These are phyloP conservation scores for Backusella sp. DNA, from an alignment of 192 early-diverging fungal genomes.

Conservation along the genomic window DNA sequence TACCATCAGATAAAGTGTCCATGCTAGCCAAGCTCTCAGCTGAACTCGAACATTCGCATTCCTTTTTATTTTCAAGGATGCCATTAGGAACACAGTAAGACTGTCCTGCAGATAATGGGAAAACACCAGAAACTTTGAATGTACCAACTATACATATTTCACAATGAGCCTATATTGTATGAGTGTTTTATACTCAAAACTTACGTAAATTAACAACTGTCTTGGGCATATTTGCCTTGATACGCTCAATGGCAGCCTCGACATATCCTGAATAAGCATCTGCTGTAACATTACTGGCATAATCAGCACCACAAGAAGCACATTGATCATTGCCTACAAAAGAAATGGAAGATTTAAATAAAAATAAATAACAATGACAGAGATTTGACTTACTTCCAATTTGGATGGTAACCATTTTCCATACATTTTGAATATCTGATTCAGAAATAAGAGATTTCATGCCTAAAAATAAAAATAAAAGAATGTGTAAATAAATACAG, in stretches of 20 bases:
- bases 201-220: slow-evolving; percentile 24
- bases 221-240: slow-evolving; percentile 12
- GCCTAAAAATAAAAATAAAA: background rate
- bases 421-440: background rate
- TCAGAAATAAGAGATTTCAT: background rate
- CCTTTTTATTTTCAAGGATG: background rate
- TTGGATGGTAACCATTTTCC: slow-evolving; percentile 19
- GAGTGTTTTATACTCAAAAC: background rate
- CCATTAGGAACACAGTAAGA: slow-evolving; percentile 15
- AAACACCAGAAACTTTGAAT: slow-evolving; percentile 2
- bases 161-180: background rate
- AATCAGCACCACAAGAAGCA: background rate
- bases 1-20: slow-evolving; percentile 15
- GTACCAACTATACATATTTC: background rate
- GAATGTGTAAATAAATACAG: background rate
- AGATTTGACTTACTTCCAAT: slow-evolving; percentile 18
- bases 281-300: background rate
- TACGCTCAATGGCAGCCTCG: slow-evolving; percentile 16
- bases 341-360: background rate
- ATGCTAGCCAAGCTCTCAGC: background rate
- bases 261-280: slow-evolving; percentile 13
- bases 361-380: background rate
- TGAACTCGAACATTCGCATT: background rate
- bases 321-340: slow-evolving; percentile 27
- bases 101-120: background rate